Percentiles rank a stretch among this genome's conserved stretches.
Conservation (phyloP, 202 grass and related monocot genomes). For the Panicum virgatum region DNA sequence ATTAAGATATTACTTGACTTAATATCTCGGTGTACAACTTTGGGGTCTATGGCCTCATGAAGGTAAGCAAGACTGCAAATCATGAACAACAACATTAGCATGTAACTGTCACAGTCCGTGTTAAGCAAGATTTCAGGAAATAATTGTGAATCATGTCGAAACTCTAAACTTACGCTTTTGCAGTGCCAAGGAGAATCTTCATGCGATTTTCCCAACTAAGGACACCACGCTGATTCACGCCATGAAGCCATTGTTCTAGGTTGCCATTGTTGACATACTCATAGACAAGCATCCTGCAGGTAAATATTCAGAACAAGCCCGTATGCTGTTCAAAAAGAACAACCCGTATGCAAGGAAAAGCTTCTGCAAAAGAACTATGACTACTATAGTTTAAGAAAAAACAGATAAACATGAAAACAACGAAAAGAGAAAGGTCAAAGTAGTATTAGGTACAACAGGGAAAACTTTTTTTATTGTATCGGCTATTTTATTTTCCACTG, state of each 20-base stretch:
- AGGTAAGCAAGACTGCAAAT: slow-evolving; percentile 83
- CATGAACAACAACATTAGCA: slow-evolving; percentile 29
- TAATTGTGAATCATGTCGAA: slow-evolving; percentile 1
- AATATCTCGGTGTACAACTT: slow-evolving; percentile 93
- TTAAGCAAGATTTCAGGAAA: slow-evolving; percentile 28
- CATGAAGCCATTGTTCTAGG: slow-evolving; percentile 94
- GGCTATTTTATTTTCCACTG: slow-evolving; percentile 1
- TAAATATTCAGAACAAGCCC: slow-evolving; percentile 30
- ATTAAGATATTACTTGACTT: slow-evolving; percentile 99
- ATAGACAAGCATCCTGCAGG: slow-evolving; percentile 89
- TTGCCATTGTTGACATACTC: slow-evolving; percentile 99
- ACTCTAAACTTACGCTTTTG: slow-evolving; percentile 78
- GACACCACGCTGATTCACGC: slow-evolving; percentile 63
- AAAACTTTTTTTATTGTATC: not conserved
- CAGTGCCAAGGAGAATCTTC: slow-evolving; percentile 87
- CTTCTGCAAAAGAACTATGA: slow-evolving; percentile 9
- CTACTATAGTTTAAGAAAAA: not conserved
- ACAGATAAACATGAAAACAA: slow-evolving; percentile 23
- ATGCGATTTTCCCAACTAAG: slow-evolving; percentile 90
- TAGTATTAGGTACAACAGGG: not conserved
- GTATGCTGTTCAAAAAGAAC: slow-evolving; percentile 40
- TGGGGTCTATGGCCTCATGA: slow-evolving; percentile 95
- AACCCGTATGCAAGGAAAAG: slow-evolving; percentile 23
- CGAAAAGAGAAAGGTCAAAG: not conserved
- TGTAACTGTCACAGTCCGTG: not conserved